Evolutionary conservation across 2,329 filamentous ascomycete species (phyloP), one percentile per base, ranked within the genome.

Genomic region (Cladosporium sp.): DNA sequence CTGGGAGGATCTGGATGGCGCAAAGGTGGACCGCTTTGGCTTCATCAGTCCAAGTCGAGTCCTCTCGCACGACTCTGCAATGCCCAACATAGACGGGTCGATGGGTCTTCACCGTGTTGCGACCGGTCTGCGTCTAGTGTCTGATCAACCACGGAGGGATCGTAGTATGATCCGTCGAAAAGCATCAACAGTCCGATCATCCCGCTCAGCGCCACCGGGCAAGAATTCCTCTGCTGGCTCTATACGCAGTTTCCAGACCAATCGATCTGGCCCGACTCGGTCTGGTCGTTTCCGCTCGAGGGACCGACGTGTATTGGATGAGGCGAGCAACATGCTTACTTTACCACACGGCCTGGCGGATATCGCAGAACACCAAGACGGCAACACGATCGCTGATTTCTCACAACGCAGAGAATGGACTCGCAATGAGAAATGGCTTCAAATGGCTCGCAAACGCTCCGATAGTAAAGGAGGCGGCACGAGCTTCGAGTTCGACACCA

Each of bases 401-500:
- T 71, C 75, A 54, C 79, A 75, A 57, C 74, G 74, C 50, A 82
- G 81, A 55, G 82, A 85, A 62, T 78, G 79, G 67, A 67, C 75
- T 48, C 72, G 82, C 27, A 80, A 84, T 58, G 78, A 83, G 51
- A 85, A 85, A 59, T 86, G 83, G 83, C 76, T 77, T 16, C 82
- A 78, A 60, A 86, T 86, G 83, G 83, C 81, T 9, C 70, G 69
- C 32, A 59, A 69, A 7, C 72, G 69, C 7, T 54, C 51, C 19
- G 68, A 52, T n/a, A 36, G 43, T 7, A 68, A 63, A 51, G 79
- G 80, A 18, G 79, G 79, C 13, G 81, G 82, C 13, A 84, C 82
- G 78, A 72, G 72, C 11, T 85, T 84, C 56, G 86, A 90, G 49
- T 97, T 97, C 64, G 90, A 96, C 68, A 79, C 80, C 32, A 82